Conservation (phyloP, 2,329 filamentous ascomycete genomes). For the Atkinsonella texensis region DNA sequence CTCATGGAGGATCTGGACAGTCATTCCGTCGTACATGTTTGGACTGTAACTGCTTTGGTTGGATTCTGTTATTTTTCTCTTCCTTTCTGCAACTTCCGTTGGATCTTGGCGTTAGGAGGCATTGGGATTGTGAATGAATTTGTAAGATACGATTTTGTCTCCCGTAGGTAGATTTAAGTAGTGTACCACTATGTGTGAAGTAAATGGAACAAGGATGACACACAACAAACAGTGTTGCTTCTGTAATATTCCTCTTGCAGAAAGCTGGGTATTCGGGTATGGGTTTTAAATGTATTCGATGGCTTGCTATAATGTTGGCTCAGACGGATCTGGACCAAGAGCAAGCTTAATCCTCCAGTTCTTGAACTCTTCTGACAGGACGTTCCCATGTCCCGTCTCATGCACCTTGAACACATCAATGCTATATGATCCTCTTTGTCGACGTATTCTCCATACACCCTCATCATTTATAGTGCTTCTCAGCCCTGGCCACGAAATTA, state of each 20-base stretch:
- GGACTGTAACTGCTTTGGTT: constrained; percentile 2
- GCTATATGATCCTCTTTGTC: constrained; percentile 45
- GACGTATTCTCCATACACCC: constrained; percentile 71
- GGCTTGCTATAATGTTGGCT: neutral
- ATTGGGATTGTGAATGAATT: neutral
- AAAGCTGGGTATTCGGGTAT: no score
- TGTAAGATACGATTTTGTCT: neutral
- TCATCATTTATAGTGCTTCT: constrained; percentile 51
- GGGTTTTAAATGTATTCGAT: neutral
- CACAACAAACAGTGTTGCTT: neutral
- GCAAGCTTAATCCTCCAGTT: constrained; percentile 55
- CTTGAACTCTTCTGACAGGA: constrained; percentile 67
- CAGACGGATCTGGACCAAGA: constrained; percentile 16
- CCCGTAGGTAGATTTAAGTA: constrained; percentile 10
- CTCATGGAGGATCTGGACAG: neutral
- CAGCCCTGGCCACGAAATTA: constrained; percentile 36
- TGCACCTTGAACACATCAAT: constrained; percentile 68
- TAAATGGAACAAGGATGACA: constrained; percentile 1
- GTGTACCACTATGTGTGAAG: constrained; percentile 9
- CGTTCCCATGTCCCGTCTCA: constrained; percentile 62
- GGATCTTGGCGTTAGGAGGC: constrained; percentile 3
- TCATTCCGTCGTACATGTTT: neutral
- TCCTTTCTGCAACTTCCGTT: neutral
- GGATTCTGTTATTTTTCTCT: neutral
- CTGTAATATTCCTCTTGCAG: neutral